Percentiles rank a stretch among this genome's conserved stretches.
Evolutionary conservation across 257 asterid genomes (phyloP).

Genomic region (Verbascum thapsus): DNA sequence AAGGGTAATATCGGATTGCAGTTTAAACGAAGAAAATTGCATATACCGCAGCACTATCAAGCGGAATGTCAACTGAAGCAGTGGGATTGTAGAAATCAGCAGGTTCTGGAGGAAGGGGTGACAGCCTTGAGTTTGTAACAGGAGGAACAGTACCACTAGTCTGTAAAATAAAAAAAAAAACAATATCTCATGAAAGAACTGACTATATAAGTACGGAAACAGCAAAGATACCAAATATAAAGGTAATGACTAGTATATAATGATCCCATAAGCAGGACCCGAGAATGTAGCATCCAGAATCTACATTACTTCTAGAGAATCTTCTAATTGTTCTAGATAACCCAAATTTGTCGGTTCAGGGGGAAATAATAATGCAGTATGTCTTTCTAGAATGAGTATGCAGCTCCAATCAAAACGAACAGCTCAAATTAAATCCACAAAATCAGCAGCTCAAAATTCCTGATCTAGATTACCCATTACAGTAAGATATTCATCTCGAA

Average conservation of each 20-base stretch:
- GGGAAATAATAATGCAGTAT: too few species aligned
- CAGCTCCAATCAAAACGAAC: not conserved
- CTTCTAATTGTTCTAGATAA: constrained; percentile 1
- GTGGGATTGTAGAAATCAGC: constrained; percentile 87
- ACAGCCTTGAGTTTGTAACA: constrained; percentile 80
- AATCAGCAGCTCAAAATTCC: not conserved
- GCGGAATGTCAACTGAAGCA: constrained; percentile 86
- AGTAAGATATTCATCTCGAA: not conserved
- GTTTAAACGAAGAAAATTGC: constrained; percentile 20
- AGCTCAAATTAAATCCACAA: not conserved
- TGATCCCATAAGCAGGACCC: not conserved
- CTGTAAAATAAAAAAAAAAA: constrained; percentile 45
- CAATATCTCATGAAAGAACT: not conserved
- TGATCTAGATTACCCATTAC: not conserved
- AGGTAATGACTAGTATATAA: not conserved
- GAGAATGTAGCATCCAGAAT: not conserved
- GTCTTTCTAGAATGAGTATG: too few species aligned
- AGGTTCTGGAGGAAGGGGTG: constrained; percentile 97
- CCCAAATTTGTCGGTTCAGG: not conserved
- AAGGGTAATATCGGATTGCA: constrained; percentile 19
- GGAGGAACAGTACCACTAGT: constrained; percentile 71
- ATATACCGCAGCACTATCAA: constrained; percentile 70
- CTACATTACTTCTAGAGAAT: not conserved
- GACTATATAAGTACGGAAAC: not conserved
- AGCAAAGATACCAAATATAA: not conserved